Base-by-base conservation (phyloP, 306 rosid species). In the Spatholobus suberectus region DNA sequence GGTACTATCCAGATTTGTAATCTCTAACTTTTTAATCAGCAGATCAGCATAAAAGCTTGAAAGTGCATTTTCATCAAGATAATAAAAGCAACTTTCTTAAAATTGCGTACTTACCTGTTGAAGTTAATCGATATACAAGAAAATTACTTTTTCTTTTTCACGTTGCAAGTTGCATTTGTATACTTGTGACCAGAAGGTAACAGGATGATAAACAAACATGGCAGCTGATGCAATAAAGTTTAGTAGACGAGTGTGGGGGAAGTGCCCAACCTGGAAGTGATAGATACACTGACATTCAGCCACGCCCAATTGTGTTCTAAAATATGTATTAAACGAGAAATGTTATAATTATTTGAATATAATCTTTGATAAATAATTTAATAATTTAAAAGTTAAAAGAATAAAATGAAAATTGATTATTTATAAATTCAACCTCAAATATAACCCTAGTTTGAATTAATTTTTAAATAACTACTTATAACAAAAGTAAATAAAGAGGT, bases 141-240 rank as follows among this genome's bases (percentile, higher is more conserved):
- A 54, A 69, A 32, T n/a, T 37, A n/a, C 51, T n/a, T 66, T 76
- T 14, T 2, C 40, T 57, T 46, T 27, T 41, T 21, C 66, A 47
- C 43, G 15, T 21, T 40, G 84, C 87, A 73, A 84, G 3, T 79
- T 79, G 73, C 59, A 35, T 14, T 13, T 23, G 12, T 59, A 69
- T 46, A 65, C 70, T 69, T 35, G 61, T 76, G 29, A 59, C 57
- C 46, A 52, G 9, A 35, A 27, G 57, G 76, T 41, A 17, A 72
- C 15, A 44, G 29, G 24, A 47, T 58, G 49, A 37, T 51, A 21
- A 35, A 24, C 46, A 80, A 62, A 51, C 73, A 54, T 73, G 68
- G 73, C 14, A 6, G 84, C 74, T 75, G 84, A 85, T 76, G 84
- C 66, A 80, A 61, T 57, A 67, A 75, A 85, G 82, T 70, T 21